Base-by-base conservation (phyloP, 768 basidiomycete species). In the Lactarius vividus region DNA sequence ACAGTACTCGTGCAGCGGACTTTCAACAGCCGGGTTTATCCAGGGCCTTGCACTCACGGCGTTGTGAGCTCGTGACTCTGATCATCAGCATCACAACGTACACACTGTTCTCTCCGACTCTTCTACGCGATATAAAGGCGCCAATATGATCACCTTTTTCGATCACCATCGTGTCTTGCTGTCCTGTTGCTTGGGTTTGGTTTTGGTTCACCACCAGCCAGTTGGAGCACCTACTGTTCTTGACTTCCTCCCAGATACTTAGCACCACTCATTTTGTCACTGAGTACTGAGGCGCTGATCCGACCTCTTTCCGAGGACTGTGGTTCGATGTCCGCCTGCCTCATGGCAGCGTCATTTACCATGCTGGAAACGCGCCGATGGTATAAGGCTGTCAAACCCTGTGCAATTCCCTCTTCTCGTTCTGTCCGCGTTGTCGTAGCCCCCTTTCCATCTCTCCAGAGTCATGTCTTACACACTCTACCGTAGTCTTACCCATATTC, bases 391-490 rank as follows among this genome's bases (percentile, higher is more conserved):
- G 23, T 15, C 26, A 40, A 46, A 61, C 61, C 26, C 49, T 33
- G 49, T 62, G 61, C 26, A 16, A 46, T 52, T 54, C 52, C n/a
- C 20, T 59, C 2, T 28, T 31, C 23, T 54, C 57, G 61, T 46
- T 39, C 31, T 37, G 28, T 63, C 59, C 60, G 64, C 60, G 44
- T 57, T 62, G 16, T 40, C 49, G 49, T 31, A 26, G 20, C 46
- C 52, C 53, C 66, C 49, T 59, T 46, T 44, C 53, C 57, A 20
- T 49, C 56, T 54, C 53, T 37, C 44, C 46, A 52, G 40, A 40
- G 49, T 57, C 40, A 67, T 67, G 66, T 67, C 66, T 15, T 67
- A 63, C 53, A 67, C 66, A 1, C 66, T 67, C 44, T 67, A 63
- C 16, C 61, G 39, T 15, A 67, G 66, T 42, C 66, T 67, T 16